Evolutionary conservation across 2,329 filamentous ascomycete genomes (phyloP).

Genomic region (Pyrenochaeta sp.): DNA sequence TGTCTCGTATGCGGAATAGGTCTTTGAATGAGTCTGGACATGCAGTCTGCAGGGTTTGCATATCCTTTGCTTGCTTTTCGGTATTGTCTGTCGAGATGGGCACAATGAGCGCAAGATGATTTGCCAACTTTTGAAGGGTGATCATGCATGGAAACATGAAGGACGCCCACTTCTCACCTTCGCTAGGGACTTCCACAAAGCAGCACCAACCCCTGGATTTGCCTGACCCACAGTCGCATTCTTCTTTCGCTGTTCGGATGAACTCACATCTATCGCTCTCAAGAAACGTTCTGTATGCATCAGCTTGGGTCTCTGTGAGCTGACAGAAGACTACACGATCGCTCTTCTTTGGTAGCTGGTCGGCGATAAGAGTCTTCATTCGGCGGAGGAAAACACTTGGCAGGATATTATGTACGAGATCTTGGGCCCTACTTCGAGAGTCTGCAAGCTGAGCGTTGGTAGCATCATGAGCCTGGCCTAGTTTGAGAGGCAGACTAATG

Average conservation of each 20-base stretch:
- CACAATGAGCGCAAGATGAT: slow-evolving; percentile 89
- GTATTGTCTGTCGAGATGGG: slow-evolving; percentile 70
- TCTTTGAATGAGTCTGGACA: slow-evolving; percentile 78
- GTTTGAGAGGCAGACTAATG: slow-evolving; percentile 80
- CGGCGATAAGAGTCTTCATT: slow-evolving; percentile 90
- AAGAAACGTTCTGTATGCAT: slow-evolving; percentile 86
- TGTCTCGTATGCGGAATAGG: slow-evolving; percentile 78
- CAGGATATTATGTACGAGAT: slow-evolving; percentile 85
- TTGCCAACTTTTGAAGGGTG: slow-evolving; percentile 85
- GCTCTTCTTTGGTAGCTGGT: slow-evolving; percentile 93
- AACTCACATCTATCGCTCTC: slow-evolving; percentile 73
- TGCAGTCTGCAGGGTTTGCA: slow-evolving; percentile 76
- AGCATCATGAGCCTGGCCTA: slow-evolving; percentile 93
- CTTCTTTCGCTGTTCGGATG: slow-evolving; percentile 72
- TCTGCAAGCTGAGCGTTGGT: slow-evolving; percentile 82
- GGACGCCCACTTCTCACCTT: slow-evolving; percentile 73
- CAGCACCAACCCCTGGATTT: slow-evolving; percentile 87
- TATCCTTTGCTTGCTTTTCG: slow-evolving; percentile 80
- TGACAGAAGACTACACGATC: slow-evolving; percentile 96
- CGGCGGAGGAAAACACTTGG: slow-evolving; percentile 90
- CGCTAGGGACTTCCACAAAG: slow-evolving; percentile 61
- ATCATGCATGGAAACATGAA: slow-evolving; percentile 87
- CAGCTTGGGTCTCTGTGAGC: slow-evolving; percentile 79
- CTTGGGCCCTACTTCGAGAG: slow-evolving; percentile 81
- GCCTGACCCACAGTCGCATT: slow-evolving; percentile 74